Base-by-base conservation (phyloP, 257 asterid genomes). In the Solanum ossicruentum region DNA sequence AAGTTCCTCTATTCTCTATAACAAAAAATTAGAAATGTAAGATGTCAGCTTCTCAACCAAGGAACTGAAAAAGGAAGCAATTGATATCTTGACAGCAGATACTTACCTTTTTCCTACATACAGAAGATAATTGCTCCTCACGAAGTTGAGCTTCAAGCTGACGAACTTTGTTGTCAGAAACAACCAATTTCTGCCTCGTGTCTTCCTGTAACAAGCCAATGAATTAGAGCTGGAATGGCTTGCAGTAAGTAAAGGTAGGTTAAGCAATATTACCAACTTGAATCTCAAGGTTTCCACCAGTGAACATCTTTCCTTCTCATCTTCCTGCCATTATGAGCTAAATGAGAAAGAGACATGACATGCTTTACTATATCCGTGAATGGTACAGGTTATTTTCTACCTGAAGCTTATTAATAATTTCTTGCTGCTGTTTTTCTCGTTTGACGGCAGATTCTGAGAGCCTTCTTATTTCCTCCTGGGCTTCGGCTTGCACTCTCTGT, bases 361-460 rank as follows among this genome's bases (percentile, higher is more conserved):
- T 15, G 23, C 12, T 77, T 51, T 23, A 26, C 39, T 13, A 77
- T 77, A 49, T 10, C 28, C 26, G 13, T 51, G 82, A 52, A 78
- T 78, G 28, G 65, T 16, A 52, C 18, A 78, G 41, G 39, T 51
- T 87, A 23, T 47, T 85, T 57, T 61, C 41, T 56, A 93, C 98
- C 96, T 95, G 98, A 86, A 97, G 97, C 90, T 97, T 95, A 86
- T 91, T 90, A 85, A 97, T 95, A 88, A 92, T 88, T 88, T 97
- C 99, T 89, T 94, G 97, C 92, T 88, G 97, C 89, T 97, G 98
- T 84, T 95, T 97, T 90, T 94, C 98, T 69, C 97, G 93, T 87
- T 89, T 93, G 86, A 83, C 65, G 61, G 96, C 91, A 86, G 94
- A 89, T 71, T 95, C 98, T 16, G 97, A 92, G 70, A 88, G 88